These are phyloP conservation scores for Pleurotus pulmonarius DNA, from an alignment of 768 basidiomycete species.

Conservation along the genomic window DNA sequence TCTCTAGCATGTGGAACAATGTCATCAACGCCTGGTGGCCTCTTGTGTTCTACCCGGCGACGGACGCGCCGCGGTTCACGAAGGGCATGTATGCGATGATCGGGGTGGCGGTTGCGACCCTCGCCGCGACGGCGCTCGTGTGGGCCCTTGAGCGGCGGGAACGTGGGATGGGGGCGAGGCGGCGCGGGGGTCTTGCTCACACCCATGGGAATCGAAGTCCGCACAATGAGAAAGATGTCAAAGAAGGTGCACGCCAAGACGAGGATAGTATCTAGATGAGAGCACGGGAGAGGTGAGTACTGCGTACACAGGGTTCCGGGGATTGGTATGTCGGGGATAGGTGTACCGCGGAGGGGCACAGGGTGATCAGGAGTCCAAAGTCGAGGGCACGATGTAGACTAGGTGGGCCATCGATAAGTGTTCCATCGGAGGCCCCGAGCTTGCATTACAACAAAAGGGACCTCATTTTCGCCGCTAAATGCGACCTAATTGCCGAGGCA, in stretches of 20 bases:
- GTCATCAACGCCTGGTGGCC: conserved; percentile 69
- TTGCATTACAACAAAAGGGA: too few species aligned
- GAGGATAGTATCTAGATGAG: not conserved
- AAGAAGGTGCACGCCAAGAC: not conserved
- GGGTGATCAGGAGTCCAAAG: too few species aligned
- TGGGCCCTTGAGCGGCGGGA: conserved; percentile 48
- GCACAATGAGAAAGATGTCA: not conserved
- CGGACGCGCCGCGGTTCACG: conserved; percentile 62
- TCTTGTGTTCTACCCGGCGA: conserved; percentile 69
- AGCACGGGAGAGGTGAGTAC: not conserved
- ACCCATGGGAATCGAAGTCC: not conserved
- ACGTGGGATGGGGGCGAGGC: not conserved
- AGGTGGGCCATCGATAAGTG: too few species aligned
- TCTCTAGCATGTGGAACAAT: conserved; percentile 63
- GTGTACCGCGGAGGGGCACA: too few species aligned
- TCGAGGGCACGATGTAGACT: too few species aligned
- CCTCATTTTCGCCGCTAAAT: too few species aligned
- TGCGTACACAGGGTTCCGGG: not conserved
- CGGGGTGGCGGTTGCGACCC: conserved; percentile 51
- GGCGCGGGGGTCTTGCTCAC: not conserved
- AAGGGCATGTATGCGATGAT: conserved; percentile 73
- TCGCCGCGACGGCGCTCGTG: conserved; percentile 51
- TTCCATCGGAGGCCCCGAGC: too few species aligned
- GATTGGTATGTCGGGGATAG: too few species aligned
- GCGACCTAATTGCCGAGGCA: too few species aligned